Percentiles rank a stretch among this genome's conserved stretches.
These are phyloP conservation scores for Penicillium simplicissimum DNA, from an alignment of 495 filamentous ascomycete species.

Conservation along the genomic window DNA sequence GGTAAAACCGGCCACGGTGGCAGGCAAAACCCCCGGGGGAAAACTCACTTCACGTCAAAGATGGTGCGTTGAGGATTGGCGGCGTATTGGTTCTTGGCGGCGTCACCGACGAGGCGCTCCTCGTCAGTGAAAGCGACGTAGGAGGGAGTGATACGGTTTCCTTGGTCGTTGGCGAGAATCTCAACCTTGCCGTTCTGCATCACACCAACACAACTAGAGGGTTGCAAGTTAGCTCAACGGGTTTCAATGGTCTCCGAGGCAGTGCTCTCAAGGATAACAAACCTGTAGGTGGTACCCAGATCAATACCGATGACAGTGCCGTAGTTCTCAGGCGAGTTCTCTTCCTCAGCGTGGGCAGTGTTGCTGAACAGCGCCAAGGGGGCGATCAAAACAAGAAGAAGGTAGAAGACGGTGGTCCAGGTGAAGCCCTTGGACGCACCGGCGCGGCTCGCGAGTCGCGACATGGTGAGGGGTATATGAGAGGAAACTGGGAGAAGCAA, in stretches of 20 bases:
- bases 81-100: conserved; percentile 98
- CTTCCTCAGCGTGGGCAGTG: conserved; percentile 69
- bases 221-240: conserved; percentile 18
- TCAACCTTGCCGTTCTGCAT: conserved; percentile 99
- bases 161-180: conserved; percentile 95
- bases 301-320: conserved; percentile 94
- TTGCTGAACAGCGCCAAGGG: conserved; percentile 73
- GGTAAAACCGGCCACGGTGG: conserved; percentile 7
- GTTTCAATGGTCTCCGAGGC: neutral
- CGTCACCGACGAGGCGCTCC: conserved; percentile 95
- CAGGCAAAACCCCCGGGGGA: neutral
- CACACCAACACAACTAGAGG: conserved; percentile 80
- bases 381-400: conserved; percentile 76
- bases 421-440: conserved; percentile 52
- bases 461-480: conserved; percentile 42
- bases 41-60: conserved; percentile 87
- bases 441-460: conserved; percentile 44
- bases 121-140: conserved; percentile 99
- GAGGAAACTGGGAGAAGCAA: neutral
- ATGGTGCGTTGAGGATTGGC: conserved; percentile 87
- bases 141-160: conserved; percentile 98
- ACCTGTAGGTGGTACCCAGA: conserved; percentile 96
- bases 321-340: conserved; percentile 66
- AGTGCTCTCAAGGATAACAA: conserved; percentile 19
- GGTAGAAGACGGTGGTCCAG: conserved; percentile 79